Evolutionary conservation across 331 rosid species (phyloP), one percentile per base, ranked within the genome.

Genomic region (Pyrus hybrid): DNA sequence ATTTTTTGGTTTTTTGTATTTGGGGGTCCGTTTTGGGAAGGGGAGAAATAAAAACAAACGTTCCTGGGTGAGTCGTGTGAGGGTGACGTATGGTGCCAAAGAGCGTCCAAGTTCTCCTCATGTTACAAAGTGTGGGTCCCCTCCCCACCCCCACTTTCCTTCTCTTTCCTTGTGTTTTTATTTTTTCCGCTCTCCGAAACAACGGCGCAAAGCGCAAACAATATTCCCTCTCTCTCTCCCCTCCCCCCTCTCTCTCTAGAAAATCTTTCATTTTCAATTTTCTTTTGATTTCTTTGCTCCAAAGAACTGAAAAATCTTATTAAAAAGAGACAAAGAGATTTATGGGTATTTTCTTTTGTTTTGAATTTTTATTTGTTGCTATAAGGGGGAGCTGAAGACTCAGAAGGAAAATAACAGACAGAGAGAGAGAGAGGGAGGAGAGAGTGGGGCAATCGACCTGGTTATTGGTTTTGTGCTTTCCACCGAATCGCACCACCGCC

Each of bases 51-150:
- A 83, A 67, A 93, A 85, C 81, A 88, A 90, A 85, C 76, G n/a
- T 74, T 71, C 77, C 82, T 49, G 85, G 66, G 81, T 7, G 58
- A 18, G 58, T 18, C 58, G 22, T 57, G 83, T 79, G 96, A 90
- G 78, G 77, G 62, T 76, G 98, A 91, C 92, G 84, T 88, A 80
- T 77, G 70, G 75, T 81, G 89, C 91, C 29, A 72, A 84, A 90
- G 86, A 63, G 97, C 88, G 99, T 95, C 99, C 62, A 95, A 90
- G 99, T 95, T 95, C 99, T 74, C 93, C 87, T 90, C 97, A 95
- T 90, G 93, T 95, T 84, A 63, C 67, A 79, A n/a, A 14, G 71
- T 65, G 49, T 43, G 65, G 91, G 96, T 89, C n/a, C 90, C 49
- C 14, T 43, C 80, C 45, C 49, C 49, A 43, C 49, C 29, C 63